These are phyloP conservation scores for Raddia distichophylla DNA, from an alignment of 176 grass and related monocot species.

Conservation along the genomic window DNA sequence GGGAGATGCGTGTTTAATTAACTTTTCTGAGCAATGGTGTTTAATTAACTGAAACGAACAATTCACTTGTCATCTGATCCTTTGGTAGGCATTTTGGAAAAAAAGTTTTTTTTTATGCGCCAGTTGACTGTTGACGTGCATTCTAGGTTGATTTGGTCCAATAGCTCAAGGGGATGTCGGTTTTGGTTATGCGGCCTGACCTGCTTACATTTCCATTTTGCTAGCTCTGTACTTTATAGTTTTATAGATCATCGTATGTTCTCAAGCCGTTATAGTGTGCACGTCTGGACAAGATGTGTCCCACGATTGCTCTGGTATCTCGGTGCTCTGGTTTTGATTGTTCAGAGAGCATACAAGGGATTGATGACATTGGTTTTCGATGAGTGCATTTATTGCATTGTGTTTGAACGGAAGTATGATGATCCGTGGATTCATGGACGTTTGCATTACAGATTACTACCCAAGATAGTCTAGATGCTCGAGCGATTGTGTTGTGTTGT, in stretches of 20 bases:
- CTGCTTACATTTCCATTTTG: neutral
- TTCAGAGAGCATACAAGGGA: neutral
- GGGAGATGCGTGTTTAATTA: neutral
- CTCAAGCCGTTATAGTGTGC: neutral
- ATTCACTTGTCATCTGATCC: too few relatives aligned
- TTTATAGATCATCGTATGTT: neutral
- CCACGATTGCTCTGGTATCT: neutral
- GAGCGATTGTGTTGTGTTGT: constrained; percentile 6
- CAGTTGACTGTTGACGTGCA: neutral
- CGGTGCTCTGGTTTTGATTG: neutral
- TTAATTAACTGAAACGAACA: neutral
- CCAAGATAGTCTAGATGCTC: constrained; percentile 8
- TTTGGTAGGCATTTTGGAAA: neutral
- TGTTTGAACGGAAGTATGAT: neutral
- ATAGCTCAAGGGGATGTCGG: neutral
- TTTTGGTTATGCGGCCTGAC: neutral
- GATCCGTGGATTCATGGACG: neutral
- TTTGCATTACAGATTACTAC: neutral
- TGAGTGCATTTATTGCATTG: neutral
- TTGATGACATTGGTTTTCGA: neutral
- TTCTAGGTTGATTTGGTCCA: neutral
- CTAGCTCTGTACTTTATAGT: neutral
- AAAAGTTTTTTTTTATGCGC: neutral
- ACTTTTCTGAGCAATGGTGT: neutral
- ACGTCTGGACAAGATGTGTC: neutral